Evolutionary conservation across 257 asterid genomes (phyloP), one percentile per base, ranked within the genome.

Genomic region (Primulina eburnea): DNA sequence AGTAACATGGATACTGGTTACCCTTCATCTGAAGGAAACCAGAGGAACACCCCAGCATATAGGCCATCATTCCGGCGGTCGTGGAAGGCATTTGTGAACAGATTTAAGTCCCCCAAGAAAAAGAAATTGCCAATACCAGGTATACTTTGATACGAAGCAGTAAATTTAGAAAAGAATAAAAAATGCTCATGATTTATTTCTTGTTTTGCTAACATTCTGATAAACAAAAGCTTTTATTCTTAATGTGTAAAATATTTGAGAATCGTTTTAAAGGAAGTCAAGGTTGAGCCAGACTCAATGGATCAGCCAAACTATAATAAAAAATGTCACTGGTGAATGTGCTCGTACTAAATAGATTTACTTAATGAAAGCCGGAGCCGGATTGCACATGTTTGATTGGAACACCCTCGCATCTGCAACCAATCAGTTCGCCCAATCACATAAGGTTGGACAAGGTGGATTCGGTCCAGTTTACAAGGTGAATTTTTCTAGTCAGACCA

Each of bases 401-500:
- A 28, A 35, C 21, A 35, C 18, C 43, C 35, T 63, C 10, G 68
- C 32, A 33, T 6, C 53, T 4, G 55, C 68, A 9, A 63, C 68
- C 9, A 35, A 33, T 10, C 21, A 63, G 5, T 63, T 63, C 68
- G n/a, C 32, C 32, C 32, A 0, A 30, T 63, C 30, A 3, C 4
- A 18, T 35, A n/a, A 9, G 29, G 4, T 63, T 10, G 68, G 55
- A 35, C 6, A 0, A n/a, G 30, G 68, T 14, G 8, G 55, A 35
- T 35, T 34, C 29, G 55, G 68, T 9, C 0, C 9, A n/a, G 55
- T 63, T 35, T 63, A 63, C 53, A 63, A 63, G 68, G 68, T 63
- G 30, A 16, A 4, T 30, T 34, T 33, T 63, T 40, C 68, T 33
- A 63, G 53, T 4, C 43, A 5, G 24, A 11, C 53, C 37, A 34